Base-by-base conservation (phyloP, 2,329 filamentous ascomycete species). In the Phoma herbarum region DNA sequence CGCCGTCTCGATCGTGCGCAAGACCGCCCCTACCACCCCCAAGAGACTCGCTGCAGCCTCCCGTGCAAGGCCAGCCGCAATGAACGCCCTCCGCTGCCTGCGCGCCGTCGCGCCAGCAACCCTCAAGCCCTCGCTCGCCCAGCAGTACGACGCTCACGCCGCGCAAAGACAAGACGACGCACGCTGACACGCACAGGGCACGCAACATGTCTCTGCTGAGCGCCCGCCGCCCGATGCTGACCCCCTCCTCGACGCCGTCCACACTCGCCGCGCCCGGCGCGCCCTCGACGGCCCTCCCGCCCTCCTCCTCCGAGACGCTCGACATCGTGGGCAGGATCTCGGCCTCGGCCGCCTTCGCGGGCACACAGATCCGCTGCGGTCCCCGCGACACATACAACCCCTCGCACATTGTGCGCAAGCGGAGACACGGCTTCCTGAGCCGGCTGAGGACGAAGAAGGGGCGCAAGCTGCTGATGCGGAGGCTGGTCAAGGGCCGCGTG, bases 361-460 rank as follows among this genome's bases (percentile, higher is more conserved):
- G 72, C 33, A 69, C 75, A 23, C 80, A 82, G 65, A 76, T 81
- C 22, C 76, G 81, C 39, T 79, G 78, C 64, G 80, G 78, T 2
- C 82, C 81, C 26, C 80, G 86, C 62, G 76, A 83, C 57, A 88
- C 86, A 28, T 88, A 81, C 68, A 84, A 85, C 54, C 85, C 86
- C 10, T 86, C 83, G 49, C 84, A 87, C 62, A 70, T 82, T 43
- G 84, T 87, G 41, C 80, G 87, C 71, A 89, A 88, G 77, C 79
- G 86, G 62, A 80, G 86, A 66, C 84, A 86, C 75, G 86, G 86
- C 2, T 88, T 87, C 68, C 70, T 88, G 59, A 77, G 82, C 10
- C 74, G 86, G 66, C 63, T 86, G 60, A 78, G 79, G 68, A 80
- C 80, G 22, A 80, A 82, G 68, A 83, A 80, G 50, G 86, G 86